These are phyloP conservation scores for Sclerotiophoma versabilis DNA, from an alignment of 2,329 filamentous ascomycete species.

Conservation along the genomic window DNA sequence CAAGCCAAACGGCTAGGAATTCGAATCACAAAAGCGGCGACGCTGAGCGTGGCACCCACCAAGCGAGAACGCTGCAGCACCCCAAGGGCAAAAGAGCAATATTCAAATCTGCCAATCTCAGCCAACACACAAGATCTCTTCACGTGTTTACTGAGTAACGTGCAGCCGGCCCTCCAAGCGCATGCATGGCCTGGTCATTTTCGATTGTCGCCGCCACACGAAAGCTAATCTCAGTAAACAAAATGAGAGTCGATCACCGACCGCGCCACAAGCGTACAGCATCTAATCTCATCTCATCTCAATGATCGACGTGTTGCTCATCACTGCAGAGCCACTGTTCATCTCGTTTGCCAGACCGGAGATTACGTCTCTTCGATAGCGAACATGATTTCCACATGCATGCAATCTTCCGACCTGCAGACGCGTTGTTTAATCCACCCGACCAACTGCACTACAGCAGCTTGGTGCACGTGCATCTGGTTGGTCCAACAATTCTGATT, in stretches of 20 bases:
- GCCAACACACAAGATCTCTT: not conserved
- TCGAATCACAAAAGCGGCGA: not conserved
- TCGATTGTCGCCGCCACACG: not conserved
- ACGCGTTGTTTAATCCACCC: not conserved
- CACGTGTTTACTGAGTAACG: not conserved
- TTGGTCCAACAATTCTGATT: not conserved
- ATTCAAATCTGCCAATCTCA: not conserved
- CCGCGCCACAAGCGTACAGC: not conserved
- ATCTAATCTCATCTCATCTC: not conserved
- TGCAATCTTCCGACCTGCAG: not conserved
- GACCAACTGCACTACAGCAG: not conserved
- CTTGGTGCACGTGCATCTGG: not conserved
- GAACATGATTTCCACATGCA: not conserved
- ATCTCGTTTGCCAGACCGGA: not conserved
- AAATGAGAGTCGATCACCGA: not conserved
- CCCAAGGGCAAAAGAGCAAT: not conserved
- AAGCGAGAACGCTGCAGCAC: not conserved
- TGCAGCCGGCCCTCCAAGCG: not conserved
- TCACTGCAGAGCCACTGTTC: not conserved
- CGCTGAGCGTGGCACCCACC: not conserved
- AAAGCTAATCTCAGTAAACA: not conserved
- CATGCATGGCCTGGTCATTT: not conserved
- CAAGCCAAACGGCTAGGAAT: not conserved
- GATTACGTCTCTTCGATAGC: not conserved
- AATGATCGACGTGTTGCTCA: not conserved